Conservation (phyloP, 2,329 filamentous ascomycete species). For the Hypoxylon sp. region DNA sequence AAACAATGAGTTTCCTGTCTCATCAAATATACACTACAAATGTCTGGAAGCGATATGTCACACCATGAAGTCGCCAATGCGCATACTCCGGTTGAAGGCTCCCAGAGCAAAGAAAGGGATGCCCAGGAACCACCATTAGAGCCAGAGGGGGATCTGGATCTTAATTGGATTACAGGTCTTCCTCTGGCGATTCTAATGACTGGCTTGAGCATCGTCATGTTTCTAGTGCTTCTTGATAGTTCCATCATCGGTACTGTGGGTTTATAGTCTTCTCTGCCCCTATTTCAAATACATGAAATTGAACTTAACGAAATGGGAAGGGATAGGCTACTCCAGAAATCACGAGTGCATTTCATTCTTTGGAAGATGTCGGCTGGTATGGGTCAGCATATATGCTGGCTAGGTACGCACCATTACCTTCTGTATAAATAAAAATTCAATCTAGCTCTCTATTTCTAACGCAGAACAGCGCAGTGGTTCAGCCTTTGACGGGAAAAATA, state of each 20-base stretch:
- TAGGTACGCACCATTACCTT: neutral
- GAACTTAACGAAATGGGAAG: neutral
- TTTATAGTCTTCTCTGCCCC: neutral
- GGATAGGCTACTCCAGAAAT: slow-evolving; percentile 29
- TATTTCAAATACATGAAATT: neutral
- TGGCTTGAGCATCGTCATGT: slow-evolving; percentile 1
- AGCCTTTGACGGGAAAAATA: slow-evolving; percentile 21
- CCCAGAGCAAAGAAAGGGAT: neutral
- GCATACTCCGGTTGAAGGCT: neutral
- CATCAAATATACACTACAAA: neutral
- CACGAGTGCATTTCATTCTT: slow-evolving; percentile 24
- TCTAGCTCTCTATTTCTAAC: neutral
- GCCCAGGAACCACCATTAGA: neutral
- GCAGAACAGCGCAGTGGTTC: neutral
- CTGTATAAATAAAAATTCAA: neutral
- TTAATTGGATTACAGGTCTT: neutral
- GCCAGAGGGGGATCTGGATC: neutral
- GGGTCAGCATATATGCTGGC: slow-evolving; percentile 50
- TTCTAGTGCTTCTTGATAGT: slow-evolving; percentile 25
- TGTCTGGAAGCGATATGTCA: neutral
- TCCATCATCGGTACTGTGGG: slow-evolving; percentile 31
- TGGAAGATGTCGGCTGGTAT: slow-evolving; percentile 41
- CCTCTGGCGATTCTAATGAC: neutral
- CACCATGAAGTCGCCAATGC: neutral
- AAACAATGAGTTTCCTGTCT: neutral